A percentile compares a stretch with the other conserved stretches of the same genome.
phyloP scores from a whole-genome alignment of 2,329 filamentous ascomycete genomes.

The Nemania diffusa region DNA sequence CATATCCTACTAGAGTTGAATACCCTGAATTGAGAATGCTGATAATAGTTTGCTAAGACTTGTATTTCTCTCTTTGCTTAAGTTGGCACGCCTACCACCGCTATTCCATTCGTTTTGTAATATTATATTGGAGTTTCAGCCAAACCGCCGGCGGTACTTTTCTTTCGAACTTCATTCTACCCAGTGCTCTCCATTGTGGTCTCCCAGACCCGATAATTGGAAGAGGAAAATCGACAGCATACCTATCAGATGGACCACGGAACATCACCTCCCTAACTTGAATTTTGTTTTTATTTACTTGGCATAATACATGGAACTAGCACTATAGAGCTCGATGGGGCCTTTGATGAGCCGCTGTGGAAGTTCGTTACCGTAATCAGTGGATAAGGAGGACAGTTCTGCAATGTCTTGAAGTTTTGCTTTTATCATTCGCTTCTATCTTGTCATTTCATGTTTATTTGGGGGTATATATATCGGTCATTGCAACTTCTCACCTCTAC shows the following conservation, averaged over 20 bases:
- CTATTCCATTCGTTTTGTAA: background rate
- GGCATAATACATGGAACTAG: background rate
- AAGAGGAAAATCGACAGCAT: constrained; percentile 23
- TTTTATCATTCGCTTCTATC: background rate
- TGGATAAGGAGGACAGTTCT: background rate
- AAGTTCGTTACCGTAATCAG: background rate
- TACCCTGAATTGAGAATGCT: background rate
- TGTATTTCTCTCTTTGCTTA: background rate
- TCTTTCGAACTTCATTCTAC: background rate
- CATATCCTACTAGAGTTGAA: no score
- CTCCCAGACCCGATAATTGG: background rate
- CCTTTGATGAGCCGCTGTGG: no score
- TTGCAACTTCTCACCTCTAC: background rate
- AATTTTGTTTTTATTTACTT: background rate
- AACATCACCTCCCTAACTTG: background rate
- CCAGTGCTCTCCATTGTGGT: background rate
- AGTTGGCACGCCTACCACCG: background rate
- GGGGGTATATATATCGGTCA: background rate
- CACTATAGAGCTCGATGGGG: background rate
- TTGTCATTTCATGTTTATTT: background rate
- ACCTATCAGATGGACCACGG: constrained; percentile 15
- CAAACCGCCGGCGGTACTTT: background rate
- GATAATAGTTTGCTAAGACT: background rate
- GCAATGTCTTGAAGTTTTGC: background rate
- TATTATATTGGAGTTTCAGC: background rate